Evolutionary conservation across 768 basidiomycete genomes (phyloP).

Genomic region (Harrya chromipes): DNA sequence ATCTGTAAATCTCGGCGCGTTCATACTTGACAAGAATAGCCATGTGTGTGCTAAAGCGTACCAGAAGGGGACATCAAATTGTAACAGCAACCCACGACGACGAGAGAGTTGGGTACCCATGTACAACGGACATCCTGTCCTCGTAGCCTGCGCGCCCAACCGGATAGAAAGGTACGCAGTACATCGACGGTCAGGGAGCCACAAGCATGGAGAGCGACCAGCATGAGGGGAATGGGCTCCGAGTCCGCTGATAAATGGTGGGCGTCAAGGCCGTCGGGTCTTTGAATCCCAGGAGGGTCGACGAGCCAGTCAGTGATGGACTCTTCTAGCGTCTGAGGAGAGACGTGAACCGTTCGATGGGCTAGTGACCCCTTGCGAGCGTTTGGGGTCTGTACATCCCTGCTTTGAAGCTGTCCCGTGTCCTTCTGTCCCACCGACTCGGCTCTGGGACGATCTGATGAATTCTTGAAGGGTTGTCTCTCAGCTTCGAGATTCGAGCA

Average conservation of each 20-base stretch:
- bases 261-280: not conserved
- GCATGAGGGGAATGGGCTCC: constrained; percentile 43
- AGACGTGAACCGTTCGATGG: constrained; percentile 57
- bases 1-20: constrained; percentile 35
- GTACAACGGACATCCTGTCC: not conserved
- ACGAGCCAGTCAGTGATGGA: constrained; percentile 54
- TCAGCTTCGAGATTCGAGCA: constrained; percentile 2
- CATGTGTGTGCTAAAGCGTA: constrained; percentile 9
- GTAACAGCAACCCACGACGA: constrained; percentile 79
- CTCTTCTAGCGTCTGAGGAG: constrained; percentile 41
- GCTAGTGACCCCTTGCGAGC: constrained; percentile 39
- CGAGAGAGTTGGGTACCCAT: constrained; percentile 53
- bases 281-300: constrained; percentile 8
- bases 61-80: constrained; percentile 61
- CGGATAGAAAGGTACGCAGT: constrained; percentile 48
- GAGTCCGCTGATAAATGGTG: not conserved
- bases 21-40: constrained; percentile 1
- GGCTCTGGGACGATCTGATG: not conserved
- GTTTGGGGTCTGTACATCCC: not conserved
- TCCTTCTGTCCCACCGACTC: not conserved
- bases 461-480: not conserved
- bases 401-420: not conserved
- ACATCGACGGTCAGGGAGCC: constrained; percentile 70
- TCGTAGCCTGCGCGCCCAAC: constrained; percentile 15
- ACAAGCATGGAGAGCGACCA: constrained; percentile 74